These are phyloP conservation scores for Xylaria castorea DNA, from an alignment of 495 filamentous ascomycete genomes.

Conservation along the genomic window DNA sequence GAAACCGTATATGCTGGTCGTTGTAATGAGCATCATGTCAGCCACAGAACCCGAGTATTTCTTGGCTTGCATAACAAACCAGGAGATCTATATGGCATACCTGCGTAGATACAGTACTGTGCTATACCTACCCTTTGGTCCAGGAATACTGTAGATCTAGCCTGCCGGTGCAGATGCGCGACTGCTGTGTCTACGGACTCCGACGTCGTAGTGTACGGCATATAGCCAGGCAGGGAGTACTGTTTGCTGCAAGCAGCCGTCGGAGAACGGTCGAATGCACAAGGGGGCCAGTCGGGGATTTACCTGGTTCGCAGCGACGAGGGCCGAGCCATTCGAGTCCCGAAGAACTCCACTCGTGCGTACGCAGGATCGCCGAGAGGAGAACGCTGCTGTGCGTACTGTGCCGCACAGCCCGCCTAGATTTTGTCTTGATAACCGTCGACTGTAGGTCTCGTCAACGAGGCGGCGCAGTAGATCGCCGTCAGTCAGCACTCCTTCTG, in stretches of 20 bases:
- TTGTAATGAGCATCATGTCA: neutral
- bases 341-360: constrained; percentile 7
- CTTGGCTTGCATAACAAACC: constrained; percentile 16
- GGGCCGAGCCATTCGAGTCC: constrained; percentile 14
- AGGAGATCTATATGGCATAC: neutral
- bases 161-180: constrained; percentile 1
- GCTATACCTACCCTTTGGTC: neutral
- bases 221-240: neutral
- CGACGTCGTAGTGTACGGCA: constrained; percentile 13
- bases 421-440: neutral
- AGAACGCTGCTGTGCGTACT: neutral
- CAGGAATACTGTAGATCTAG: neutral
- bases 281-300: constrained; percentile 7
- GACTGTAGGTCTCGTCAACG: constrained; percentile 15
- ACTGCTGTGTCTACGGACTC: constrained; percentile 15
- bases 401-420: constrained; percentile 9
- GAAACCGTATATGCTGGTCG: constrained; percentile 5
- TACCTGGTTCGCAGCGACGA: constrained; percentile 1
- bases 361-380: constrained; percentile 8
- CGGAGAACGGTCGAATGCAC: neutral
- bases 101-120: neutral
- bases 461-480: constrained; percentile 9
- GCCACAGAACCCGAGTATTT: neutral
- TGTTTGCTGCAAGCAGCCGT: constrained; percentile 17
- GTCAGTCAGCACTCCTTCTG: neutral